phyloP scores from a whole-genome alignment of 1,284 basidiomycete genomes.

The Ceratobasidium sp. region DNA sequence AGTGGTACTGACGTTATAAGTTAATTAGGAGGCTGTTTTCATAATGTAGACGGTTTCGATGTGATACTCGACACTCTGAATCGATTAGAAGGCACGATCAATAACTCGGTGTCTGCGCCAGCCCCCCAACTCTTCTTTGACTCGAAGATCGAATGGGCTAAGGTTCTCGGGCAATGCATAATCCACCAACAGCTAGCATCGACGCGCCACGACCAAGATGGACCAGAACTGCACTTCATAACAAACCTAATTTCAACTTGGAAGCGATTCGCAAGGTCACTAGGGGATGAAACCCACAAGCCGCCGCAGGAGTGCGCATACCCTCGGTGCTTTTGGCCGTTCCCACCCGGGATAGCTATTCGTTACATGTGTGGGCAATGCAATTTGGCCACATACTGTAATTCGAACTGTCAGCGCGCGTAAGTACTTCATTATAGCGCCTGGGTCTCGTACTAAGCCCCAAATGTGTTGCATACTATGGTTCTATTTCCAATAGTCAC shows the following conservation, averaged over 20 bases:
- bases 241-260: too few species aligned
- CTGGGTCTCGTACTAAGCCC: neutral
- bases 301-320: neutral
- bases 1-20: neutral
- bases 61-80: neutral
- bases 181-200: neutral
- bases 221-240: neutral
- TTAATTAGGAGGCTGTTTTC: neutral
- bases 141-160: neutral
- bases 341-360: neutral
- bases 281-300: neutral
- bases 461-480: neutral
- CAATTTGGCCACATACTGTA: neutral
- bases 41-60: neutral
- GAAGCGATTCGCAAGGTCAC: neutral
- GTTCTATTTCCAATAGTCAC: neutral
- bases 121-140: neutral
- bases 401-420: neutral
- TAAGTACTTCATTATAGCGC: neutral
- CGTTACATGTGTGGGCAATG: conserved; percentile 1
- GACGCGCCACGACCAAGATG: neutral
- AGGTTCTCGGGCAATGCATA: neutral
- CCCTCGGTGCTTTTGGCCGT: neutral
- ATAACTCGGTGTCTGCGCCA: neutral
- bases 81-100: neutral